Evolutionary conservation across 768 basidiomycete species (phyloP), one percentile per base, ranked within the genome.

Genomic region (Boletus rubropictus): DNA sequence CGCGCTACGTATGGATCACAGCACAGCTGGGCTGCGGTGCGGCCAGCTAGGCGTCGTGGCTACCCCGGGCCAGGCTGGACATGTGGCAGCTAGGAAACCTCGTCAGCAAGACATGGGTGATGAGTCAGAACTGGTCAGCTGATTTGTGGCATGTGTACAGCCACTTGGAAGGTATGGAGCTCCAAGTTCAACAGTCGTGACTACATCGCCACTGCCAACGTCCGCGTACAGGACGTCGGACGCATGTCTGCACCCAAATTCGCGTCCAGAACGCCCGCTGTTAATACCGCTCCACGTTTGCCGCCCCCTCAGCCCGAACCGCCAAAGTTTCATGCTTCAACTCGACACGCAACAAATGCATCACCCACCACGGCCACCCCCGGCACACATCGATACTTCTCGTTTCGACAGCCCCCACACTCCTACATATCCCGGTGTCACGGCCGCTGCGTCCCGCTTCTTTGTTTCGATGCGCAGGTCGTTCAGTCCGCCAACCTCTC

Each of bases 391-490:
- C 46, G 44, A 59, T 34, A 36, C 49, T 38, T 25, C 44, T 29
- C 39, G 25, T 21, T 9, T 15, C 15, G 4, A 42, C 22, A 12
- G 14, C 17, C 42, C 44, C 7, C 41, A 28, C 12, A 40, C 21
- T 29, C 38, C 36, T 34, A 7, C 51, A 7, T 41, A 39, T 9
- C 51, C 52, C 29, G 44, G 53, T 7, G 51, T 58, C 41, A 44
- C 53, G 17, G 35, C 51, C n/a, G 44, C 58, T 28, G 58, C 66
- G 14, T 68, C 64, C 9, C 60, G 59, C 29, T 58, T 66, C 36
- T 54, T 66, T 22, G 39, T 57, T 18, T 68, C 66, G 39, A 56
- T 66, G 57, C 60, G 64, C 22, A 66, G 44, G 42, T 56, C 66
- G 15, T 57, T 68, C 38, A 55, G 42, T 39, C 51, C 61, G 2